Conservation (phyloP, 2,329 filamentous ascomycete species). For the Fusarium sp. region DNA sequence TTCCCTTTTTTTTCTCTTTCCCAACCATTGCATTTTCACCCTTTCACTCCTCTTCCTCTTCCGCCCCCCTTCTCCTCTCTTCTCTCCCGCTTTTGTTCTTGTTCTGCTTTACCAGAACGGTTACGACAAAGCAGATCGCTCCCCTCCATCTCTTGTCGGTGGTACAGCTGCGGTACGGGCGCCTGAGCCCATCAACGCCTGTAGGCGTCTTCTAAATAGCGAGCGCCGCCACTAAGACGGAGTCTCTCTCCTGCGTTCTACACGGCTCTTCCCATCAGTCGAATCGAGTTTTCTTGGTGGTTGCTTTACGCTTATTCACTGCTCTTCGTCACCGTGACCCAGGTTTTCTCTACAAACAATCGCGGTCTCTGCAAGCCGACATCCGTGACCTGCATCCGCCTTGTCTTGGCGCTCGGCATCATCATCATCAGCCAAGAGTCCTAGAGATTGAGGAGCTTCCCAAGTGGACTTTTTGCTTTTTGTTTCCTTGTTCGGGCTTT, state of each 20-base stretch:
- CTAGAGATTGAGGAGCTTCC: constrained; percentile 8
- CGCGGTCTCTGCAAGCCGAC: constrained; percentile 37
- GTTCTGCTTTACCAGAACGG: constrained; percentile 37
- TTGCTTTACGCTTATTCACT: neutral
- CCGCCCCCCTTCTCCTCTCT: constrained; percentile 7
- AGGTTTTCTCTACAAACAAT: constrained; percentile 16
- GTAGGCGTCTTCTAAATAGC: constrained; percentile 41
- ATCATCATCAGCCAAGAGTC: constrained; percentile 37
- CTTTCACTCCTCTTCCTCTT: constrained; percentile 17
- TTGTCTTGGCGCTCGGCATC: constrained; percentile 43
- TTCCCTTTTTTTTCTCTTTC: constrained; percentile 36
- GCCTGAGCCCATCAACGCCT: constrained; percentile 46
- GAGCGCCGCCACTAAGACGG: constrained; percentile 39
- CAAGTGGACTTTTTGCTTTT: neutral
- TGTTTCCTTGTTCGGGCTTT: constrained; percentile 8
- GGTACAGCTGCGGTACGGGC: constrained; percentile 40
- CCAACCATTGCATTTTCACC: constrained; percentile 38
- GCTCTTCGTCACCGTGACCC: constrained; percentile 22
- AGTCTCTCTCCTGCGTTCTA: neutral
- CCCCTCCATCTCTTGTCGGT: constrained; percentile 32
- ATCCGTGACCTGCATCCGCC: constrained; percentile 41
- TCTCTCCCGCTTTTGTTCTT: constrained; percentile 5
- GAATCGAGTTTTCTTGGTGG: constrained; percentile 5
- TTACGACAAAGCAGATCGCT: constrained; percentile 37
- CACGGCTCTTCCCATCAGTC: neutral